These are phyloP conservation scores for Acephala macrosclerotiorum DNA, from an alignment of 2,329 filamentous ascomycete species.

Conservation along the genomic window DNA sequence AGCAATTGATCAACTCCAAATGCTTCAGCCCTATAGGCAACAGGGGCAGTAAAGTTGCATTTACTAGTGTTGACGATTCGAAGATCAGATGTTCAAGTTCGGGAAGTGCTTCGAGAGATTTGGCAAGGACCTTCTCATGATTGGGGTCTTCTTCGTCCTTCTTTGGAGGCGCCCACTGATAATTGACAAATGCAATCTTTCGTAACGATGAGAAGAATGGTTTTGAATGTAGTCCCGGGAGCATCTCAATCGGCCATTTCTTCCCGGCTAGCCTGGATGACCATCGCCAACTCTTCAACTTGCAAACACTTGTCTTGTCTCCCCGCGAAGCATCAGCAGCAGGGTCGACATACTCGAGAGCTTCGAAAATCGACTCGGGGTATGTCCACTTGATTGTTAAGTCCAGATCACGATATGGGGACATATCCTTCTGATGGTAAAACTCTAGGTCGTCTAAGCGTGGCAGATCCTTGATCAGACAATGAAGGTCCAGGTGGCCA, in stretches of 20 bases:
- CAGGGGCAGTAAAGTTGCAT: slow-evolving; percentile 69
- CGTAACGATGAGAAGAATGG: slow-evolving; percentile 63
- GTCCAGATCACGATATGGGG: slow-evolving; percentile 68
- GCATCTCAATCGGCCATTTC: slow-evolving; percentile 54
- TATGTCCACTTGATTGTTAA: slow-evolving; percentile 73
- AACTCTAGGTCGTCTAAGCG: slow-evolving; percentile 75
- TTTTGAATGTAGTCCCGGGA: slow-evolving; percentile 60
- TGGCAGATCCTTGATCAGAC: slow-evolving; percentile 69
- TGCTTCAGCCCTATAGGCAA: slow-evolving; percentile 71
- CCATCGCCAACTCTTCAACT: slow-evolving; percentile 66
- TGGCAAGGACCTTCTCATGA: slow-evolving; percentile 49
- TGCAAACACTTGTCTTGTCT: slow-evolving; percentile 41
- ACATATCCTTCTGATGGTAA: slow-evolving; percentile 72
- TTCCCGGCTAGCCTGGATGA: slow-evolving; percentile 60
- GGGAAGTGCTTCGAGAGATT: slow-evolving; percentile 62
- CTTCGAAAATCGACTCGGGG: slow-evolving; percentile 68
- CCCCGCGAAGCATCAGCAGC: slow-evolving; percentile 35
- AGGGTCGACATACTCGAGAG: slow-evolving; percentile 64
- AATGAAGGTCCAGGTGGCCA: slow-evolving; percentile 61
- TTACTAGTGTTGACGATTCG: slow-evolving; percentile 76
- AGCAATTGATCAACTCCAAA: slow-evolving; percentile 81
- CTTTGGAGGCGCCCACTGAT: slow-evolving; percentile 59
- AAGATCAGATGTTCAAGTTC: slow-evolving; percentile 73
- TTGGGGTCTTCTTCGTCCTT: slow-evolving; percentile 46
- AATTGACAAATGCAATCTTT: slow-evolving; percentile 68